Percentiles rank a stretch among this genome's conserved stretches.
phyloP scores from a whole-genome alignment of 179 eudicot species.

The Patellifolia procumbens region DNA sequence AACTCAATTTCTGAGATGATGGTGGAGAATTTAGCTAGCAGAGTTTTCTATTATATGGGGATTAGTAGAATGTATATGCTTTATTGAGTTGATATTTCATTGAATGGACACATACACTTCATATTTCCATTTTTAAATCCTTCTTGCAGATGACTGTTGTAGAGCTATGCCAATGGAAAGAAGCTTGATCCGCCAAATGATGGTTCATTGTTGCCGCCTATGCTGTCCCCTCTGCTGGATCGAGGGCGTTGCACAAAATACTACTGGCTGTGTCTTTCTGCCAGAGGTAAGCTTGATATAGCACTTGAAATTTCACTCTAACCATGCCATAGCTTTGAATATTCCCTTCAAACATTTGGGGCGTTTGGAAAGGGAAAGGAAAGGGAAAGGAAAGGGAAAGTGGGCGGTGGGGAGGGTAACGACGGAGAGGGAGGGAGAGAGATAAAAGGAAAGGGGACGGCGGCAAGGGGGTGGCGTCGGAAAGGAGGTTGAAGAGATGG shows the following conservation, averaged over 20 bases:
- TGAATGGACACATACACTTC: not conserved
- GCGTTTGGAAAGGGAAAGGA: too few relatives aligned
- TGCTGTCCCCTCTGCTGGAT: conserved; percentile 49
- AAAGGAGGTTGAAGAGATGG: too few relatives aligned
- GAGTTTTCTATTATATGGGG: not conserved
- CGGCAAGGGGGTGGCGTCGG: too few relatives aligned
- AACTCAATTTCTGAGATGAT: too few relatives aligned
- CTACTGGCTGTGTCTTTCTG: conserved; percentile 82
- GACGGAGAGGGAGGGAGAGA: too few relatives aligned
- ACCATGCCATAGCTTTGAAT: not conserved
- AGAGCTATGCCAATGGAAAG: conserved; percentile 58
- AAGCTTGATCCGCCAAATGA: conserved; percentile 58
- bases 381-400: too few relatives aligned
- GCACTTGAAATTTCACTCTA: not conserved
- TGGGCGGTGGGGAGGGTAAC: too few relatives aligned
- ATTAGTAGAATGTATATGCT: not conserved
- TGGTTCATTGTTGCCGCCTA: conserved; percentile 49
- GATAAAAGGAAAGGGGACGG: too few relatives aligned
- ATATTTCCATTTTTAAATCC: not conserved
- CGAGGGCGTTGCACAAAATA: conserved; percentile 85
- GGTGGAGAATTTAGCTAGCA: not conserved
- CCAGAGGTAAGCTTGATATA: conserved; percentile 63
- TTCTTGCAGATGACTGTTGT: conserved; percentile 89
- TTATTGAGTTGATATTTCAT: not conserved
- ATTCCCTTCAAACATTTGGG: not conserved